Percentiles rank a stretch among this genome's conserved stretches.
Conservation (phyloP, 2,329 filamentous ascomycete genomes). For the Aspergillus luchuensis region DNA sequence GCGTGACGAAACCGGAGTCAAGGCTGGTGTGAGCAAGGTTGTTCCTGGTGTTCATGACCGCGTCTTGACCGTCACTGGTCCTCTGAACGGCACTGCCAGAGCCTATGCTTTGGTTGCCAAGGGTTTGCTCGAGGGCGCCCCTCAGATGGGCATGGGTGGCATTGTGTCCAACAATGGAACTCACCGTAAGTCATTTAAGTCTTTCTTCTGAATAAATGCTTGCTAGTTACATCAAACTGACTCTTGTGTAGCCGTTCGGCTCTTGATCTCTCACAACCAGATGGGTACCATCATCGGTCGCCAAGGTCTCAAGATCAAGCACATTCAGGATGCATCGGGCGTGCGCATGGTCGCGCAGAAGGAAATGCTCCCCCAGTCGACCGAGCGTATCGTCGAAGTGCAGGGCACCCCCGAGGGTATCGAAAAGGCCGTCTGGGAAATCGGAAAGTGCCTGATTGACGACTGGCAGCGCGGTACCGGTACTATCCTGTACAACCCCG, state of each 20-base stretch:
- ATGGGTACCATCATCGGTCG: conserved; percentile 99
- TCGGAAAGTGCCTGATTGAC: conserved; percentile 96
- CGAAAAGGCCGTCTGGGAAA: conserved; percentile 96
- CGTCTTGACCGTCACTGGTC: conserved; percentile 91
- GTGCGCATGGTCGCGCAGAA: conserved; percentile 99
- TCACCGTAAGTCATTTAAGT: conserved; percentile 67
- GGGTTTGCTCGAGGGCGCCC: conserved; percentile 87
- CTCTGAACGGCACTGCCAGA: conserved; percentile 82
- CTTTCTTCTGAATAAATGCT: background rate
- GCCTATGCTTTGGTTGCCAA: conserved; percentile 93
- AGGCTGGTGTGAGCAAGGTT: conserved; percentile 97
- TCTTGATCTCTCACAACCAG: conserved; percentile 98
- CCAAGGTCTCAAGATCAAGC: conserved; percentile 97
- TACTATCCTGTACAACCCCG: conserved; percentile 96
- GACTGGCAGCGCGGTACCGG: conserved; percentile 97
- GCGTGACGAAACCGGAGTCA: conserved; percentile 95
- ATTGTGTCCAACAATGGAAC: conserved; percentile 84
- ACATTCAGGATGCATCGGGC: conserved; percentile 94
- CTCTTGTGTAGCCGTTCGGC: conserved; percentile 73
- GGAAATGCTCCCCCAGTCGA: conserved; percentile 98
- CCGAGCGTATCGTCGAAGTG: conserved; percentile 95
- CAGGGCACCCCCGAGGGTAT: conserved; percentile 94
- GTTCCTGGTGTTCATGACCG: conserved; percentile 97
- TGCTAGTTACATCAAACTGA: conserved; percentile 20
- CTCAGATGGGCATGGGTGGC: conserved; percentile 94